Percentiles rank a stretch among this genome's conserved stretches.
Evolutionary conservation across 345 rosid genomes (phyloP).

Genomic region (Pseudoturritis turrita): DNA sequence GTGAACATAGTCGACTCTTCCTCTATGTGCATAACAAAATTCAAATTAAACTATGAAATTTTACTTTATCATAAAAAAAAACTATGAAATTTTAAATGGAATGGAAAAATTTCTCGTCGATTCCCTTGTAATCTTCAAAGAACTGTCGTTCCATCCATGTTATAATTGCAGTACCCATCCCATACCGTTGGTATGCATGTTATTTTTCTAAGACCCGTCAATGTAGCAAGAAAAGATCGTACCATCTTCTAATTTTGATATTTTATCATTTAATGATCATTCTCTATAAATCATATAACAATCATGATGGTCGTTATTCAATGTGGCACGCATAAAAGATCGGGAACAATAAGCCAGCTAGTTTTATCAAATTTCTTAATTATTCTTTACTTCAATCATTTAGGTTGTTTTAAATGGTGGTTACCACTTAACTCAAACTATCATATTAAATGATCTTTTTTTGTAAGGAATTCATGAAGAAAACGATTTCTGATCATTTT

Average conservation of each 20-base stretch:
- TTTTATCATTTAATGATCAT: background rate
- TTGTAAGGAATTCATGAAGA: background rate
- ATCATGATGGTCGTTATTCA: background rate
- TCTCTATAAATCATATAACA: background rate
- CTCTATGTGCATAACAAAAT: no score
- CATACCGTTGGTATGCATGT: no score
- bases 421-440: background rate
- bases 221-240: background rate
- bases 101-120: no score
- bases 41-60: no score
- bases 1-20: no score
- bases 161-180: no score
- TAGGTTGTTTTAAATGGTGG: background rate
- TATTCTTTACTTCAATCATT: constrained; percentile 1
- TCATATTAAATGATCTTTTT: background rate
- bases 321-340: background rate
- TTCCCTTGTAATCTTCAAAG: no score
- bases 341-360: background rate
- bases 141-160: no score
- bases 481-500: no score
- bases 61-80: no score
- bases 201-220: no score
- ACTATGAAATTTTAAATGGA: no score
- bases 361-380: background rate
- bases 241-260: background rate